Conservation (phyloP, 768 basidiomycete genomes). For the Psilocybe cubensis region DNA sequence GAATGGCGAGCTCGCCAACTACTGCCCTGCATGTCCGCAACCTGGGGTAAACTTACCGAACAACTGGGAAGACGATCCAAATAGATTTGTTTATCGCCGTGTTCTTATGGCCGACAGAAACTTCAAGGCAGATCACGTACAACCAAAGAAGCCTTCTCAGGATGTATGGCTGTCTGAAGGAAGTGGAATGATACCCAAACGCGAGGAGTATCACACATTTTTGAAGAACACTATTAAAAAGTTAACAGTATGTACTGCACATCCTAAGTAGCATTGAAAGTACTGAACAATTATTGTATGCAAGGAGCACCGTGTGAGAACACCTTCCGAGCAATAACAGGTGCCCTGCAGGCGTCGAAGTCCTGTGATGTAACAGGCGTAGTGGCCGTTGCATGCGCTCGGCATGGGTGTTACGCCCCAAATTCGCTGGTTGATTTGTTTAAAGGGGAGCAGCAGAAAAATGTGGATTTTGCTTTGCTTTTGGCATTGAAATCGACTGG, state of each 20-base stretch:
- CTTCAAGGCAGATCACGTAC: conserved; percentile 23
- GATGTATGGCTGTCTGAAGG: conserved; percentile 22
- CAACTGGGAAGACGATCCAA: background rate
- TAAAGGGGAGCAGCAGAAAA: too few relatives aligned
- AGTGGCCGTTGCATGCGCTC: background rate
- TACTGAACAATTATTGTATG: too few relatives aligned
- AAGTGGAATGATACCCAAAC: conserved; percentile 16
- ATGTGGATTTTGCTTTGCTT: conserved; percentile 14
- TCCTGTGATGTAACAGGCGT: background rate
- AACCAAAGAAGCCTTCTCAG: conserved; percentile 1
- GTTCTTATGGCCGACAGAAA: conserved; percentile 18
- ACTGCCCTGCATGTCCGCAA: conserved; percentile 22
- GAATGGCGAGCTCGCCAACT: conserved; percentile 8
- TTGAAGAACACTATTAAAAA: conserved; percentile 9
- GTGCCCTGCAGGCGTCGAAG: background rate
- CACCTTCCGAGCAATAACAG: background rate
- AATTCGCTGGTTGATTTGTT: background rate
- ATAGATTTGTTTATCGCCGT: background rate
- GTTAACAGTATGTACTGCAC: conserved; percentile 18
- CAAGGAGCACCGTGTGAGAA: too few relatives aligned
- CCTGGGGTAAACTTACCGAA: conserved; percentile 15
- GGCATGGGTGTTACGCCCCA: background rate
- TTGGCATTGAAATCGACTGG: background rate
- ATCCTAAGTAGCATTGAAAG: too few relatives aligned
- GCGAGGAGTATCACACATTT: conserved; percentile 6